Evolutionary conservation across 2,329 filamentous ascomycete genomes (phyloP), one percentile per base, ranked within the genome.

Genomic region (Leptographium galeiforme): DNA sequence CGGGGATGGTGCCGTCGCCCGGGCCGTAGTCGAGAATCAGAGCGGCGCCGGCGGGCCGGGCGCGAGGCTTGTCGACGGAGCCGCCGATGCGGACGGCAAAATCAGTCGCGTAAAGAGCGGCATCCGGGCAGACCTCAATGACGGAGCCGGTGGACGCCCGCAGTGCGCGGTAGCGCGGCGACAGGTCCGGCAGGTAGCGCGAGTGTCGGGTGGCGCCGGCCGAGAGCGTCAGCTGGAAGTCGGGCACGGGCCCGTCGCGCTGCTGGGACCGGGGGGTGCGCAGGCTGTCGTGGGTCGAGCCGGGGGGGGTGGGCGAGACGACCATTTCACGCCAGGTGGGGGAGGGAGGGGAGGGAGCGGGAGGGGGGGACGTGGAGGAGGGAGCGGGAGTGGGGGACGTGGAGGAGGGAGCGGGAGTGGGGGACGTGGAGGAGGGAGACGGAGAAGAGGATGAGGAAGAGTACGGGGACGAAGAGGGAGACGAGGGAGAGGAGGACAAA

Each of bases 1-100:
- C 74, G 3, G 93, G 93, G 49, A 98, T 82, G 0, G 73, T 86
- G 61, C 67, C 67, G 55, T 82, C 75, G 4, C 81, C 68, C 6
- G 91, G 86, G 18, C 93, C 93, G 69, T 98, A 98, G 71, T 98
- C 93, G 47, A 98, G 81, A 61, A 98, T 88, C n/a, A 98, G 75
- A 1, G 91, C 93, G 10, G 90, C 93, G 50, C 93, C 93, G 0
- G 82, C 84, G 1, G 90, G 82, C 1, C 64, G 65, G 0, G 72
- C 60, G 63, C 88, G 90, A 0, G 74, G 70, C 7, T 73, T 59
- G 41, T 72, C 60, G 1, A 68, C 55, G 0, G 78, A 73, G 51
- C 88, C 89, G 51, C 91, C 91, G 62, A 98, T 95, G 53, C 89
- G 82, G 13, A 77, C 70, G 7, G 93, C 89, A 65, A 98, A 88